Base-by-base conservation (phyloP, 495 filamentous ascomycete species). In the Cercophora scortea region DNA sequence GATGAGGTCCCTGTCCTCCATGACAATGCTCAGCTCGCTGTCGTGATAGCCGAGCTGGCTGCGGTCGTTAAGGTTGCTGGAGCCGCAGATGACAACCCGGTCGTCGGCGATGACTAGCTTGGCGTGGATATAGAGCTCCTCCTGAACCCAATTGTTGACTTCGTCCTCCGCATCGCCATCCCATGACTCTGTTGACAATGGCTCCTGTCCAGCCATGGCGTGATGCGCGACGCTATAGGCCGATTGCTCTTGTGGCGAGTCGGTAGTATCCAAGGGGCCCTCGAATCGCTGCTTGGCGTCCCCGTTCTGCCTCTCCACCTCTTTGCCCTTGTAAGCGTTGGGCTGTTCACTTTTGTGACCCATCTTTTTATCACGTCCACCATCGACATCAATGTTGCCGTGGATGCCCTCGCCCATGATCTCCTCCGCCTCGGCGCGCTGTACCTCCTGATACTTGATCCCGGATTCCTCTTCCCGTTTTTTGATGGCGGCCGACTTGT, bases 81-180 rank as follows among this genome's bases (percentile, higher is more conserved):
- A 87, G 13, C 92, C 92, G 63, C 91, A 95, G 51, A 96, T 85
- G 19, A 83, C 84, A 38, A 86, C 77, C 38, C 80, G 76, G 62
- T 96, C 89, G 61, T 96, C 90, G 12, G 83, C 88, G 55, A 95
- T 95, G 53, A 88, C 77, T 34, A 93, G 75, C 68, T 96, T 96
- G 39, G 82, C 86, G 62, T 98, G 92, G 38, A 96, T 80, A 57
- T 96, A 98, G 1, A 96, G 77, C 72, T 98, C 90, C 64, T 98
- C 92, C 61, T 96, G 91, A 45, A 96, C 82, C 70, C 95, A 89
- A 57, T 93, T 89, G 19, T 86, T 79, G 55, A 86, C 83, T 61
- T 96, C 92, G 12, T 77, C 77, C 52, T 90, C 78, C 1, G 63
- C 52, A 0, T 80, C 71, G 2, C 84, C 85, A 7, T 88, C 78